These are phyloP conservation scores for Nothomitra cinnamomea DNA, from an alignment of 2,329 filamentous ascomycete species.

Conservation along the genomic window DNA sequence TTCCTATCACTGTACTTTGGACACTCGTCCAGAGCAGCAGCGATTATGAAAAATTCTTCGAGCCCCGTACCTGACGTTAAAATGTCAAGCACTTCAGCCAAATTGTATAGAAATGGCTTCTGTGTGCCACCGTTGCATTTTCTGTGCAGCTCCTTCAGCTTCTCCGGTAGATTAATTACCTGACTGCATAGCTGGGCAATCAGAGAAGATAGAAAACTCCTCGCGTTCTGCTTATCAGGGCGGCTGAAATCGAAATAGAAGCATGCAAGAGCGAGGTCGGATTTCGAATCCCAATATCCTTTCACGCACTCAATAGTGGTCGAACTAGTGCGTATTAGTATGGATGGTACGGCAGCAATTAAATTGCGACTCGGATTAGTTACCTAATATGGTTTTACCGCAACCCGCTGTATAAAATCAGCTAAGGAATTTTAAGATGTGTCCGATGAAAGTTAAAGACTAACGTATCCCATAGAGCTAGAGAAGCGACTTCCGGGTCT, in stretches of 20 bases:
- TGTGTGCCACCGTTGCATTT: not conserved
- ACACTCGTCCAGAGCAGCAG: conserved; percentile 12
- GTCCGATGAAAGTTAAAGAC: conserved; percentile 5
- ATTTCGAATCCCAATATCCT: not conserved
- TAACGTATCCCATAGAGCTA: conserved; percentile 23
- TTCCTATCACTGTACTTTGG: conserved; percentile 1
- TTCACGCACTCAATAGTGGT: not conserved
- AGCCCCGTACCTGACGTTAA: conserved; percentile 5
- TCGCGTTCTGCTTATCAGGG: conserved; percentile 17
- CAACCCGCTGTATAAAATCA: not conserved
- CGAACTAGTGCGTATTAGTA: not conserved
- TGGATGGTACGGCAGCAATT: not conserved
- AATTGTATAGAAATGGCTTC: not conserved
- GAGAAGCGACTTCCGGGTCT: conserved; percentile 18
- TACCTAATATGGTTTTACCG: not conserved
- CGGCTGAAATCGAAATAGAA: conserved; percentile 27
- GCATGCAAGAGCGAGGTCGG: conserved; percentile 15
- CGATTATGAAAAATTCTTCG: conserved; percentile 8
- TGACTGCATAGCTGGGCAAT: conserved; percentile 18
- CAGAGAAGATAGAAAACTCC: conserved; percentile 19
- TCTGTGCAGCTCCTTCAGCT: not conserved
- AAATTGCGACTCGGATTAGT: not conserved
- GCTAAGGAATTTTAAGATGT: not conserved
- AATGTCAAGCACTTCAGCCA: not conserved
- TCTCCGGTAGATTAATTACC: not conserved